phyloP scores from a whole-genome alignment of 176 grass and related monocot species.

The Elaeis guineensis region DNA sequence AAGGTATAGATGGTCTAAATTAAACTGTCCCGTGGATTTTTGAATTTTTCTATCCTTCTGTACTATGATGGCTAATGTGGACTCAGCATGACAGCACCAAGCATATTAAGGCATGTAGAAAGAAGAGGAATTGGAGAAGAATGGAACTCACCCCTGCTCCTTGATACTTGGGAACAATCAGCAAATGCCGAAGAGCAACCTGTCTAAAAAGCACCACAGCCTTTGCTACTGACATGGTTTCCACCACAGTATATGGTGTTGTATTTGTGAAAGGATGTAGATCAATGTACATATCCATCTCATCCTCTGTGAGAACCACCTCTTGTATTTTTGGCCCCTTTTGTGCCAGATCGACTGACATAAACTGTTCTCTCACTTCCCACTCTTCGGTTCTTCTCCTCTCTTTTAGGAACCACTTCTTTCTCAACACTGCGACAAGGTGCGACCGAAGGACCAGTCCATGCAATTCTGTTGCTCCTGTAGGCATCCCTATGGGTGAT shows the following conservation, averaged over 20 bases:
- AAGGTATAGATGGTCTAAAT: too few relatives aligned
- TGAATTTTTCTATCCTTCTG: too few relatives aligned
- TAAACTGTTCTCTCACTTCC: conserved; percentile 69
- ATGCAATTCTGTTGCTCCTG: conserved; percentile 51
- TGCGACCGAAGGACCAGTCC: conserved; percentile 71
- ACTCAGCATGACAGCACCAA: not conserved
- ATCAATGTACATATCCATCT: conserved; percentile 75
- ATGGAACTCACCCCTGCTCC: conserved; percentile 47
- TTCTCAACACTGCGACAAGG: conserved; percentile 54
- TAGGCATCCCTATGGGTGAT: not conserved
- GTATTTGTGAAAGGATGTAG: conserved; percentile 85
- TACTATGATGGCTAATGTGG: too few relatives aligned
- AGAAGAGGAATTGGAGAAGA: not conserved
- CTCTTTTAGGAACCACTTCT: conserved; percentile 66
- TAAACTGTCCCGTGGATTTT: too few relatives aligned
- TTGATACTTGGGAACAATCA: conserved; percentile 86
- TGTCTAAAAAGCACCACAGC: conserved; percentile 80
- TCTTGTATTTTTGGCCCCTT: conserved; percentile 30
- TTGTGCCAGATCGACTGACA: conserved; percentile 53
- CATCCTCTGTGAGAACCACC: conserved; percentile 37
- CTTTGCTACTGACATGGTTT: conserved; percentile 95
- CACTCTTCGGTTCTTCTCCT: conserved; percentile 57
- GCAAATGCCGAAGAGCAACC: conserved; percentile 74
- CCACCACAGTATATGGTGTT: conserved; percentile 95
- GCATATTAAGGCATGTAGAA: not conserved